phyloP scores from a whole-genome alignment of 768 basidiomycete genomes.

The Boletus rex-veris region DNA sequence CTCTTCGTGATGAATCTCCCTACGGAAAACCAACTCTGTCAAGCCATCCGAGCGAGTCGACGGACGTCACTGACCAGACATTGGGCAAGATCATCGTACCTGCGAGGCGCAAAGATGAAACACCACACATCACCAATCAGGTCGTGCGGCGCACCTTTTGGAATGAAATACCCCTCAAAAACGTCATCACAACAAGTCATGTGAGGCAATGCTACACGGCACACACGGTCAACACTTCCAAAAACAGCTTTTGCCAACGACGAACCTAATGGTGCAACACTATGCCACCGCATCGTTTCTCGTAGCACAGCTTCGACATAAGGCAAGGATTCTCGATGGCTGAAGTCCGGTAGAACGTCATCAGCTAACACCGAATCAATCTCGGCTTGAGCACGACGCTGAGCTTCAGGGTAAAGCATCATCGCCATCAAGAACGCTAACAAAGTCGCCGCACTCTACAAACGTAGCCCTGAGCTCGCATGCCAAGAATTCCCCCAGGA shows the following conservation, averaged over 20 bases:
- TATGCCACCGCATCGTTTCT: constrained; percentile 34
- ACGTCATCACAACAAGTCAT: constrained; percentile 38
- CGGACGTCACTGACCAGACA: constrained; percentile 22
- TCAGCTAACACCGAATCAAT: constrained; percentile 23
- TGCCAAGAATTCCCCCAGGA: background rate
- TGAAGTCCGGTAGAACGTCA: constrained; percentile 23
- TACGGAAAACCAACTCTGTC: background rate
- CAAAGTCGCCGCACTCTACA: constrained; percentile 24
- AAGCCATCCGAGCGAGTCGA: background rate
- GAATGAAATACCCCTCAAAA: constrained; percentile 41
- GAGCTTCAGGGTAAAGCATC: constrained; percentile 30
- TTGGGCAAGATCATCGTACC: constrained; percentile 29
- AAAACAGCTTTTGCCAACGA: background rate
- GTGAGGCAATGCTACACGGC: constrained; percentile 25
- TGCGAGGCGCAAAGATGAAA: constrained; percentile 7
- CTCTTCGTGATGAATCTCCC: constrained; percentile 32
- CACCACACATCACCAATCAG: background rate
- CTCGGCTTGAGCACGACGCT: constrained; percentile 29
- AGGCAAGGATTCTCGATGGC: constrained; percentile 23
- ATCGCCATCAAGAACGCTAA: constrained; percentile 27
- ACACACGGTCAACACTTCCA: constrained; percentile 4
- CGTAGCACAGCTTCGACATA: constrained; percentile 31
- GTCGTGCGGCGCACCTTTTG: constrained; percentile 28
- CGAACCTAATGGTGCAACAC: constrained; percentile 28
- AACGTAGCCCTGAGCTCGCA: background rate